Evolutionary conservation across 805 yeast genomes (phyloP).

Genomic region (Lipomyces mesembrius): DNA sequence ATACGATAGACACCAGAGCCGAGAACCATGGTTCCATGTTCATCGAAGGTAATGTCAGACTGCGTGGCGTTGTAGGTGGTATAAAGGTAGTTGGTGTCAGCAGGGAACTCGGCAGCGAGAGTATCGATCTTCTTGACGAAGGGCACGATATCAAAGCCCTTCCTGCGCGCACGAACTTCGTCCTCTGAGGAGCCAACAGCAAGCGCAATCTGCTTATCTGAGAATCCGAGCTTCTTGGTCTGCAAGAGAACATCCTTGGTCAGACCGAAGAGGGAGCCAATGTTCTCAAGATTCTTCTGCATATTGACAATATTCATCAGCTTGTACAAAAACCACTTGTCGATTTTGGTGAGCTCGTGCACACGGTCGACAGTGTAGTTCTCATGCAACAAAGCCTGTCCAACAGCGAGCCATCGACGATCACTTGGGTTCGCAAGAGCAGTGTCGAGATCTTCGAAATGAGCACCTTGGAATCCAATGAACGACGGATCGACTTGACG

Average conservation of each 20-base stretch:
- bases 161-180: constrained; percentile 81
- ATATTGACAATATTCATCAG: constrained; percentile 89
- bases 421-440: constrained; percentile 87
- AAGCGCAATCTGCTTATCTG: constrained; percentile 88
- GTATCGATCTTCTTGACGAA: constrained; percentile 97
- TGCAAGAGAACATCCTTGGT: constrained; percentile 70
- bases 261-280: constrained; percentile 61
- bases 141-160: constrained; percentile 78
- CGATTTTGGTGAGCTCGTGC: constrained; percentile 90
- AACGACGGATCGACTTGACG: constrained; percentile 93
- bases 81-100: constrained; percentile 91
- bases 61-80: constrained; percentile 92
- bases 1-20: constrained; percentile 99
- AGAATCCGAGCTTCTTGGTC: constrained; percentile 93
- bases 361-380: constrained; percentile 89
- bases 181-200: constrained; percentile 75
- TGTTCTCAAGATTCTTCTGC: constrained; percentile 77
- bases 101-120: constrained; percentile 98
- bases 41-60: constrained; percentile 83
- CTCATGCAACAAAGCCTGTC: constrained; percentile 93
- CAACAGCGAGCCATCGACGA: constrained; percentile 97
- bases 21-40: constrained; percentile 88
- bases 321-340: constrained; percentile 93
- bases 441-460: constrained; percentile 73
- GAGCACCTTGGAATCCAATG: constrained; percentile 86